Conservation (phyloP, 78 protist species). For the Protostelium mycophagum region DNA sequence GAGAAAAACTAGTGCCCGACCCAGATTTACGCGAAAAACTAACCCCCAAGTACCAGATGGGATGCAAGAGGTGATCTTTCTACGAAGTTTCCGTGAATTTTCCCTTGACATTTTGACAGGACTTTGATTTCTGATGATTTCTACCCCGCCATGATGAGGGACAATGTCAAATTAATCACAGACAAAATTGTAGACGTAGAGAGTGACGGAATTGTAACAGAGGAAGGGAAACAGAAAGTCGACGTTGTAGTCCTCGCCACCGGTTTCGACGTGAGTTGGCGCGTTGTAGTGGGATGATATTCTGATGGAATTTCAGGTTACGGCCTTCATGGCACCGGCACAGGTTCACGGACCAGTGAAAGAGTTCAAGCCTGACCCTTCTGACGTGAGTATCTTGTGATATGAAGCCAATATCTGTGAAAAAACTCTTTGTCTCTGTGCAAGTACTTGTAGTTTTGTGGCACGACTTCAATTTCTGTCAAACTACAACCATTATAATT, state of each 20-base stretch:
- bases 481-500: too few relatives aligned
- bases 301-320: not conserved
- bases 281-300: not conserved
- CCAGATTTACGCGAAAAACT: slow-evolving; percentile 4
- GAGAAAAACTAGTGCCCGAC: not conserved
- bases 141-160: slow-evolving; percentile 20
- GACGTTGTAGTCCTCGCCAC: slow-evolving; percentile 25
- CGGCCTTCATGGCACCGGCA: not conserved
- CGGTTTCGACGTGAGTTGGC: slow-evolving; percentile 16
- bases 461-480: too few relatives aligned
- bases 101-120: not conserved
- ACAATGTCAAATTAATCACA: slow-evolving; percentile 7
- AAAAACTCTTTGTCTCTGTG: too few relatives aligned
- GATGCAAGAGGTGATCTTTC: slow-evolving; percentile 18
- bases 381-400: too few relatives aligned
- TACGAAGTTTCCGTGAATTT: too few relatives aligned
- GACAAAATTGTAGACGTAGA: not conserved
- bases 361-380: too few relatives aligned
- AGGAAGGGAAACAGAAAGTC: not conserved
- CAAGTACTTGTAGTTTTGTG: too few relatives aligned
- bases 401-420: too few relatives aligned
- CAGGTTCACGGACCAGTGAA: slow-evolving; percentile 4
- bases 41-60: slow-evolving; percentile 21
- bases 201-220: not conserved
- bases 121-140: slow-evolving; percentile 5